Conservation (phyloP, 805 yeast species). For the Metschnikowia lachancei region DNA sequence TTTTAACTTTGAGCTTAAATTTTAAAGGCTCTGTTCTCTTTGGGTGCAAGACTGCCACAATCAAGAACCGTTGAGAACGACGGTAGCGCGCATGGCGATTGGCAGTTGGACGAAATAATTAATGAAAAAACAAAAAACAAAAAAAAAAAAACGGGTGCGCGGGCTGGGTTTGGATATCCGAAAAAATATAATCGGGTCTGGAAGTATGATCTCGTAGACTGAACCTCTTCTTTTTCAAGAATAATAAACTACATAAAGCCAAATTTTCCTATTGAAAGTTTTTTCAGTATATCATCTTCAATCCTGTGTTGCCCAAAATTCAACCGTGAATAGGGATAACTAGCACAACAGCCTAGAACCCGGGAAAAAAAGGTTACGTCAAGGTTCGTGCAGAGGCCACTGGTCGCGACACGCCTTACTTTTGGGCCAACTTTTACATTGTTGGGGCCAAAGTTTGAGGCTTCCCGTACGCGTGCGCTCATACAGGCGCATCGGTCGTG, state of each 20-base stretch:
- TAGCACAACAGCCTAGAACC: not conserved
- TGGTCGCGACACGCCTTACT: slow-evolving; percentile 16
- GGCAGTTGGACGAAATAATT: not conserved
- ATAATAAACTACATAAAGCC: too few species aligned
- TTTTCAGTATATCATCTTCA: too few species aligned
- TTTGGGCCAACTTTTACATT: slow-evolving; percentile 22
- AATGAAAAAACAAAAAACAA: not conserved
- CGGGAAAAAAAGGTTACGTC: slow-evolving; percentile 15
- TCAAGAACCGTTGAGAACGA: not conserved
- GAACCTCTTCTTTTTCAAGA: too few species aligned
- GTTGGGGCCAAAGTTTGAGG: slow-evolving; percentile 19
- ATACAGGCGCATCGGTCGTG: slow-evolving; percentile 11
- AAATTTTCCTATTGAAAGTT: too few species aligned
- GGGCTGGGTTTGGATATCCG: too few species aligned
- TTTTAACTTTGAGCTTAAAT: not conserved
- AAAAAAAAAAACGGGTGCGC: not conserved
- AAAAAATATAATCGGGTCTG: not conserved
- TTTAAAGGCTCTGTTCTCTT: not conserved
- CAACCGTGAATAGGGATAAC: not conserved
- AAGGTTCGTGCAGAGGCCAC: slow-evolving; percentile 17
- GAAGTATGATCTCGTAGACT: not conserved
- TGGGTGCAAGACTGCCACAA: not conserved
- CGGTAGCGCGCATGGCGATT: not conserved
- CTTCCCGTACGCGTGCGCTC: slow-evolving; percentile 8
- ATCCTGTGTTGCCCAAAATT: not conserved